These are phyloP conservation scores for Talaromyces sp. DNA, from an alignment of 2,329 filamentous ascomycete genomes.

Conservation along the genomic window DNA sequence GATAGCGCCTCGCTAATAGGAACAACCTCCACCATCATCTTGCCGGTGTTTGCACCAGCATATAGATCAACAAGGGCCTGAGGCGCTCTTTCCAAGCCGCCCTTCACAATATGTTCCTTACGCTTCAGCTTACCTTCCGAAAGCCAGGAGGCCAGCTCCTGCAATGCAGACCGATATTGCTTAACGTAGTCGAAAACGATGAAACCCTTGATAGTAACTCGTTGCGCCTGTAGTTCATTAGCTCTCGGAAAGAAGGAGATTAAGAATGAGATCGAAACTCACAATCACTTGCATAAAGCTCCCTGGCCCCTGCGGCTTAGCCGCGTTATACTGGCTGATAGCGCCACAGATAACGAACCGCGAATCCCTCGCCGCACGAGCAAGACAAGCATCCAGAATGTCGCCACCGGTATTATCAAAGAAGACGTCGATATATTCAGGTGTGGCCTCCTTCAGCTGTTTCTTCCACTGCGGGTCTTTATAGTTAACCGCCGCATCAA, in stretches of 20 bases:
- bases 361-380: slow-evolving; percentile 62
- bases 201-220: slow-evolving; percentile 66
- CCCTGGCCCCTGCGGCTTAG: slow-evolving; percentile 59
- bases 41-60: slow-evolving; percentile 70
- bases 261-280: slow-evolving; percentile 18
- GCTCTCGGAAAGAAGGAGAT: neutral
- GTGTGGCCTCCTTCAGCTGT: slow-evolving; percentile 63
- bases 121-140: slow-evolving; percentile 71
- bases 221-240: slow-evolving; percentile 36
- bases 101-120: slow-evolving; percentile 70
- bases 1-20: slow-evolving; percentile 35
- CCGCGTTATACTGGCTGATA: slow-evolving; percentile 70
- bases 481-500: slow-evolving; percentile 70
- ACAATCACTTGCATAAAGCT: slow-evolving; percentile 48
- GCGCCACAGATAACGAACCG: slow-evolving; percentile 72
- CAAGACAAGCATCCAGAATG: slow-evolving; percentile 67
- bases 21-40: slow-evolving; percentile 56
- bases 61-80: slow-evolving; percentile 66
- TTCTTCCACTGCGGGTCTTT: slow-evolving; percentile 64
- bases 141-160: slow-evolving; percentile 69
- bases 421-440: slow-evolving; percentile 67
- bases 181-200: slow-evolving; percentile 69
- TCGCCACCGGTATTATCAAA: slow-evolving; percentile 76
- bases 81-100: slow-evolving; percentile 68
- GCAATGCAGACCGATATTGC: slow-evolving; percentile 60